phyloP scores from a whole-genome alignment of 352 stramenopile genomes.

The Phytophthora colocasiae region DNA sequence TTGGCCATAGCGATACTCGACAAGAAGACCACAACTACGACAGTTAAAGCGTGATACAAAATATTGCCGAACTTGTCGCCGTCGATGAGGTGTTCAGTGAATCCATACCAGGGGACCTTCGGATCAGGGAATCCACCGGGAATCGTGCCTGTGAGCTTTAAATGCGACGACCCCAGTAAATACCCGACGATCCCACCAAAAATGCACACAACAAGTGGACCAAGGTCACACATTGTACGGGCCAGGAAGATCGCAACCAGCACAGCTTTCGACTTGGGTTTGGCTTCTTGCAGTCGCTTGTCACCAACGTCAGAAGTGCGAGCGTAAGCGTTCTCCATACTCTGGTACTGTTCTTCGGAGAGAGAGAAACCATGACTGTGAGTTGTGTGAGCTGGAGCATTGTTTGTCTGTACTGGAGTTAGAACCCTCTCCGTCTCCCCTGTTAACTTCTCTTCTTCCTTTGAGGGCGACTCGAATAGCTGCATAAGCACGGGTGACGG shows the following conservation, averaged over 20 bases:
- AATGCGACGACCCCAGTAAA: slow-evolving; percentile 49
- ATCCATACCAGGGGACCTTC: slow-evolving; percentile 53
- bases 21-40: slow-evolving; percentile 85
- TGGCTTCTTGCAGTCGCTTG: neutral
- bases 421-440: neutral
- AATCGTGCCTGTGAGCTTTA: slow-evolving; percentile 73
- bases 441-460: neutral
- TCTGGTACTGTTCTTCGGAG: neutral
- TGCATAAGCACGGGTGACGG: slow-evolving; percentile 22
- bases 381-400: neutral
- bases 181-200: slow-evolving; percentile 58
- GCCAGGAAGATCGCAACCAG: neutral
- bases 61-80: slow-evolving; percentile 50
- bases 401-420: neutral
- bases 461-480: slow-evolving; percentile 27
- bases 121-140: slow-evolving; percentile 65
- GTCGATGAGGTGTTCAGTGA: slow-evolving; percentile 43
- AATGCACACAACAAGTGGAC: slow-evolving; percentile 71
- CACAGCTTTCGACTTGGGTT: neutral
- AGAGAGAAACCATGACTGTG: neutral
- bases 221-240: neutral
- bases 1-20: slow-evolving; percentile 90
- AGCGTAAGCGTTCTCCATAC: slow-evolving; percentile 20
- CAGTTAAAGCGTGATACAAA: slow-evolving; percentile 58
- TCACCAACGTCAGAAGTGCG: slow-evolving; percentile 10